Evolutionary conservation across 768 basidiomycete genomes (phyloP), one percentile per base, ranked within the genome.

Genomic region (Boletus huronensis): DNA sequence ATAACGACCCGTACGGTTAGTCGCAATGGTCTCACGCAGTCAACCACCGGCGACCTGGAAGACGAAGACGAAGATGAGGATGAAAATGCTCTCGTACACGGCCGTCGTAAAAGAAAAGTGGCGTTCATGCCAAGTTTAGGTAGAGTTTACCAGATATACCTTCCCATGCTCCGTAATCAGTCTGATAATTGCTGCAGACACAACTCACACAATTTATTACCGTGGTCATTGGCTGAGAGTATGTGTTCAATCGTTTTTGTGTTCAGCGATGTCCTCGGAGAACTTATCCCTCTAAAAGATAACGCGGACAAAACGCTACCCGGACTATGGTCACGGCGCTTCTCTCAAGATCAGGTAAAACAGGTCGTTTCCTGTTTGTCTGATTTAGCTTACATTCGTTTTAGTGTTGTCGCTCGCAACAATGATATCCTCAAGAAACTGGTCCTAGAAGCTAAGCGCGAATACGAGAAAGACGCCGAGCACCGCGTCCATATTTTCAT

Each of bases 381-480:
- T 64, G 53, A 52, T 46, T 32, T 45, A 6, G 41, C 58, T 60
- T 21, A 70, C 51, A 50, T 39, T 21, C 35, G 3, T 31, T 50
- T 10, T 57, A 93, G 90, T 54, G 91, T 93, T 51, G 88, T 93
- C 45, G 91, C 91, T 19, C 87, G 91, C 45, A 93, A 82, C 68
- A 93, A 93, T 64, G 88, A 89, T 68, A 87, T 93, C 57, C 76
- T 93, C 64, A 93, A 93, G 78, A 84, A 83, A 65, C 80, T 94
- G 19, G 90, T 94, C 23, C 70, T 93, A 31, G 90, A 92, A 71
- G 91, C 91, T 26, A 93, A 92, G 74, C 83, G 83, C 48, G 88
- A 90, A 57, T 93, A 93, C 62, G 90, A 93, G 72, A 92, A 91
- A 72, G 92, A 94, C 69, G 89, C 90, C 54, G 88, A 90, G 61